phyloP scores from a whole-genome alignment of 2,329 filamentous ascomycete genomes.

The Fonsecaea pugnacius region DNA sequence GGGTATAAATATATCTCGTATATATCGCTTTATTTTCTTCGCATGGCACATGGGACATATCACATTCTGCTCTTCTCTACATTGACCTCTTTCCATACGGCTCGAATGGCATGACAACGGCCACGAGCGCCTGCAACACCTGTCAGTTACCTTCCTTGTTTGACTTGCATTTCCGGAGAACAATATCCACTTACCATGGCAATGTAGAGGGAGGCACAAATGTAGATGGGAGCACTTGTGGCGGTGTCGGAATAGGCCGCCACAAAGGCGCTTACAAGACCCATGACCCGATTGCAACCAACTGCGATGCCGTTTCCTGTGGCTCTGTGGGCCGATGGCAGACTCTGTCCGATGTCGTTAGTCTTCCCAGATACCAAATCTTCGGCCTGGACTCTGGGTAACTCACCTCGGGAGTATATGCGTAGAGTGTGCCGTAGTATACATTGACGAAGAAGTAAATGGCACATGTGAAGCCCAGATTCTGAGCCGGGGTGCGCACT shows the following conservation, averaged over 20 bases:
- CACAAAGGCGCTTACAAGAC: slow-evolving; percentile 69
- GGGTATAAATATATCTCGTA: slow-evolving; percentile 11
- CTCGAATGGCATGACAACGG: slow-evolving; percentile 36
- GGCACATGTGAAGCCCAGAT: slow-evolving; percentile 70
- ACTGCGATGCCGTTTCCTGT: slow-evolving; percentile 77
- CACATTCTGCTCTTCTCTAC: slow-evolving; percentile 16
- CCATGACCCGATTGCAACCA: slow-evolving; percentile 73
- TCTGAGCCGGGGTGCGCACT: slow-evolving; percentile 64
- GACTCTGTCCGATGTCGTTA: slow-evolving; percentile 19
- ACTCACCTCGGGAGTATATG: slow-evolving; percentile 75
- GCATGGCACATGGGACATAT: not conserved
- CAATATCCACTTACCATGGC: slow-evolving; percentile 40
- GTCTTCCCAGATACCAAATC: not conserved
- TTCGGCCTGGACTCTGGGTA: slow-evolving; percentile 41
- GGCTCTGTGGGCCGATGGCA: slow-evolving; percentile 68
- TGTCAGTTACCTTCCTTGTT: slow-evolving; percentile 14
- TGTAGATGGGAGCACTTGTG: slow-evolving; percentile 45
- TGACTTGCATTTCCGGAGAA: not conserved
- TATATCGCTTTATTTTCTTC: not conserved
- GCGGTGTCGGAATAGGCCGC: slow-evolving; percentile 37
- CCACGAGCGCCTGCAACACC: slow-evolving; percentile 28
- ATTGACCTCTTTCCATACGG: slow-evolving; percentile 37
- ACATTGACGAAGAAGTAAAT: slow-evolving; percentile 71
- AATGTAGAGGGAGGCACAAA: slow-evolving; percentile 45
- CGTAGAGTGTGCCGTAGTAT: slow-evolving; percentile 73